Conservation (phyloP, 306 rosid species). For the Medicago ruthenica region DNA sequence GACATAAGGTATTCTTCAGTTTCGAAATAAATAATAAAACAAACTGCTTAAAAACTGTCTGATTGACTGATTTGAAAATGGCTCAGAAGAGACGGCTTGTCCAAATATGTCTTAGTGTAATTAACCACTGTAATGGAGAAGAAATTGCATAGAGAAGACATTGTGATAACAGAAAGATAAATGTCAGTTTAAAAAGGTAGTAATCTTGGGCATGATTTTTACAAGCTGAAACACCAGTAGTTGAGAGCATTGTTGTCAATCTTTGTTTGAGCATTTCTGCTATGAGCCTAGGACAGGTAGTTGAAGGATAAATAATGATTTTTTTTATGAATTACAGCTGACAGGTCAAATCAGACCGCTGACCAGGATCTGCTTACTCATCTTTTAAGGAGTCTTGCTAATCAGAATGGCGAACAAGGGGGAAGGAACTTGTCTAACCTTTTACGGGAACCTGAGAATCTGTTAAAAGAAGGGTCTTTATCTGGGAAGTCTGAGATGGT, state of each 20-base stretch:
- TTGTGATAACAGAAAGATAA: background rate
- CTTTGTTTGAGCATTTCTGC: slow-evolving; percentile 32
- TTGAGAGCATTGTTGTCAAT: background rate
- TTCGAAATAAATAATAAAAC: background rate
- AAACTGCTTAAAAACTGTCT: background rate
- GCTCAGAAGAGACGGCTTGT: background rate
- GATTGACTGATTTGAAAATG: slow-evolving; percentile 2
- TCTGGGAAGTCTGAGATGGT: slow-evolving; percentile 59
- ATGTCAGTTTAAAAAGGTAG: background rate
- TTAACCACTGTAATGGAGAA: background rate
- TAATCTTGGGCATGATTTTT: background rate
- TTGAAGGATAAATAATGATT: slow-evolving; percentile 37
- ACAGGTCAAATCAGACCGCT: slow-evolving; percentile 68
- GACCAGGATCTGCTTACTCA: slow-evolving; percentile 83
- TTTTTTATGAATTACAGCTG: slow-evolving; percentile 58
- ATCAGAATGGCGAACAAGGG: slow-evolving; percentile 62
- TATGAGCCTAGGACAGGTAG: background rate
- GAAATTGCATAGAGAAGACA: background rate
- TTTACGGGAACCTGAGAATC: slow-evolving; percentile 62
- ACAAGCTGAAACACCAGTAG: background rate
- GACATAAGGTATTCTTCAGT: background rate
- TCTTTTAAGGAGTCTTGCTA: slow-evolving; percentile 72
- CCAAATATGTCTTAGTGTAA: background rate
- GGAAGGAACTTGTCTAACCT: slow-evolving; percentile 59
- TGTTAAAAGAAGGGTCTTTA: slow-evolving; percentile 55